A percentile compares a stretch with the other conserved stretches of the same genome.
Evolutionary conservation across 805 yeast species (phyloP).

Genomic region (Kluyveromyces lactis): DNA sequence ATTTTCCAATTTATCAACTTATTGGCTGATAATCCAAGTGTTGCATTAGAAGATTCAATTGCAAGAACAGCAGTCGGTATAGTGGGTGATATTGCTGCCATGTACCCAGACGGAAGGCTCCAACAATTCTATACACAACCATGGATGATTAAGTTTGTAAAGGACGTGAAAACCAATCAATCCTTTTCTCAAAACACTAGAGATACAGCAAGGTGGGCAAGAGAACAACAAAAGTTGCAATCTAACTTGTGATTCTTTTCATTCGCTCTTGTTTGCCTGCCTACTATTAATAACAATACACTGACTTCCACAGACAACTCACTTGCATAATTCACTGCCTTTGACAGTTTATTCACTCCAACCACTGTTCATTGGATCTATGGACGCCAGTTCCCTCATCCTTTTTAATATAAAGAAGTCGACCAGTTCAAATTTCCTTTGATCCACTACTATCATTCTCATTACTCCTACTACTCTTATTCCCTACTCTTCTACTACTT

Average conservation of each 20-base stretch:
- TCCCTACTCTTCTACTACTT: neutral
- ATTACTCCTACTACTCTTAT: no score
- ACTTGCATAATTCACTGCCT: constrained; percentile 3
- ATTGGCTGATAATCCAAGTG: constrained; percentile 50
- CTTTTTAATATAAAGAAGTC: no score
- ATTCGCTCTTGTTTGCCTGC: neutral
- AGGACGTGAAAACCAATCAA: constrained; percentile 58
- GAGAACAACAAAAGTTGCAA: constrained; percentile 48
- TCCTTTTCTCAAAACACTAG: constrained; percentile 57
- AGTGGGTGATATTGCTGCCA: constrained; percentile 85
- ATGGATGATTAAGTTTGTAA: constrained; percentile 76
- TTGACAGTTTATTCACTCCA: constrained; percentile 6
- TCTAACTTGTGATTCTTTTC: constrained; percentile 13
- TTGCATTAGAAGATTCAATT: constrained; percentile 58
- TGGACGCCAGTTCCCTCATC: no score
- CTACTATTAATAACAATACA: neutral
- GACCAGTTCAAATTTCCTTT: no score
- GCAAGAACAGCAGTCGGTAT: constrained; percentile 83
- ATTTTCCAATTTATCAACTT: constrained; percentile 62
- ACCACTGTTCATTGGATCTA: neutral
- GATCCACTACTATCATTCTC: no score
- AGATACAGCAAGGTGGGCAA: constrained; percentile 97
- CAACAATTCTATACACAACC: constrained; percentile 55
- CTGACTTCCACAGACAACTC: constrained; percentile 2
- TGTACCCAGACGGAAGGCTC: constrained; percentile 73